Evolutionary conservation across 1,284 basidiomycete species (phyloP).

Genomic region (Boletus sp.): DNA sequence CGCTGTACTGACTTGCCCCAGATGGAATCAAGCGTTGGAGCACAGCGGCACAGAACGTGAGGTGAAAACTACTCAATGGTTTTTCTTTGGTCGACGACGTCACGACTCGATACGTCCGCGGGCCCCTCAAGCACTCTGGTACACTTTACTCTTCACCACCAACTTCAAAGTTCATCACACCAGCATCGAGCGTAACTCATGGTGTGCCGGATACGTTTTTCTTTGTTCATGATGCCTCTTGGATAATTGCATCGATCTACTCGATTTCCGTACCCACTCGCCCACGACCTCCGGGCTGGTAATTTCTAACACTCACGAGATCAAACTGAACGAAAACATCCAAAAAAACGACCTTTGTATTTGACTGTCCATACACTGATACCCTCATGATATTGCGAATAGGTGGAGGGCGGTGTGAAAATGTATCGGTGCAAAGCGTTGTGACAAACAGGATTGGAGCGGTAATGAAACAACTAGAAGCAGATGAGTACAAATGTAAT

Average conservation of each 20-base stretch:
- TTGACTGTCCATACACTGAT: constrained; percentile 21
- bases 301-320: not conserved
- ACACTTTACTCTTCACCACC: not conserved
- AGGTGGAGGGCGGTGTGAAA: constrained; percentile 8
- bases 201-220: not conserved
- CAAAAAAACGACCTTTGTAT: constrained; percentile 9
- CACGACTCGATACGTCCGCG: not conserved
- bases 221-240: not conserved
- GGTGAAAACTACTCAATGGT: not conserved
- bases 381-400: constrained; percentile 15
- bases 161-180: not conserved
- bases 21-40: not conserved
- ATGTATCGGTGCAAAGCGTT: constrained; percentile 22
- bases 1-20: not conserved
- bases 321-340: not conserved
- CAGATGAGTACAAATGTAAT: constrained; percentile 23
- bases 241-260: not conserved
- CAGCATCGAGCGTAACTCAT: not conserved
- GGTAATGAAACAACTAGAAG: constrained; percentile 12
- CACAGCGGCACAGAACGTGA: not conserved
- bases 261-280: not conserved
- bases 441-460: constrained; percentile 15
- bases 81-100: not conserved
- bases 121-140: not conserved
- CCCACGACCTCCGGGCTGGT: not conserved